Conservation (phyloP, 148 eudicot genomes). For the Fagopyrum esculentum region DNA sequence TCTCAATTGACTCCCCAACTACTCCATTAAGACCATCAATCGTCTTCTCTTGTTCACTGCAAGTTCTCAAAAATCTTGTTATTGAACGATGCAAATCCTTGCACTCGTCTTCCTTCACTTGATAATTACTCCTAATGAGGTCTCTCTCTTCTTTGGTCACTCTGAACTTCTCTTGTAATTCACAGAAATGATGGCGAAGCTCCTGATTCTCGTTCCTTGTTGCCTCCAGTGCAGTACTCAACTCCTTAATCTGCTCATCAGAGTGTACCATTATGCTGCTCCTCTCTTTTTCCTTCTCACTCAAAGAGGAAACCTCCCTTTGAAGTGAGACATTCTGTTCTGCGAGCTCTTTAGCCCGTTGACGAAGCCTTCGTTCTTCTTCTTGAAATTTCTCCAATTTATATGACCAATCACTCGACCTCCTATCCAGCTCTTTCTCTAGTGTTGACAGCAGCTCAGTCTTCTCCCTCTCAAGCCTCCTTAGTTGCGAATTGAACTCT, state of each 20-base stretch:
- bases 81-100: constrained; percentile 62
- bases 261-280: constrained; percentile 28
- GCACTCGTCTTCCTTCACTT: constrained; percentile 70
- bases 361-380: constrained; percentile 90
- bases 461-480: constrained; percentile 67
- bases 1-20: constrained; percentile 46
- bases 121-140: constrained; percentile 41
- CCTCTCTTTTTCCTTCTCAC: constrained; percentile 47
- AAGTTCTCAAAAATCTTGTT: constrained; percentile 54
- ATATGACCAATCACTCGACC: constrained; percentile 82
- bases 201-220: constrained; percentile 45
- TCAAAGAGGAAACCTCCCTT: constrained; percentile 70
- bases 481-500: constrained; percentile 39
- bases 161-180: constrained; percentile 49
- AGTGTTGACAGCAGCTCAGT: constrained; percentile 53
- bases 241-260: constrained; percentile 49
- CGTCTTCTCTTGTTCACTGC: constrained; percentile 79
- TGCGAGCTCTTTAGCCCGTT: constrained; percentile 83
- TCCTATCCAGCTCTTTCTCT: constrained; percentile 83
- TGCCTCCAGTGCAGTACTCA: constrained; percentile 47
- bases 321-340: constrained; percentile 91
- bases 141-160: constrained; percentile 54
- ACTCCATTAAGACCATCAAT: constrained; percentile 63
- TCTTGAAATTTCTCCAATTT: constrained; percentile 64
- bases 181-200: constrained; percentile 37